phyloP scores from a whole-genome alignment of 1,139 yeast genomes.

The Geotrichum europaeum region DNA sequence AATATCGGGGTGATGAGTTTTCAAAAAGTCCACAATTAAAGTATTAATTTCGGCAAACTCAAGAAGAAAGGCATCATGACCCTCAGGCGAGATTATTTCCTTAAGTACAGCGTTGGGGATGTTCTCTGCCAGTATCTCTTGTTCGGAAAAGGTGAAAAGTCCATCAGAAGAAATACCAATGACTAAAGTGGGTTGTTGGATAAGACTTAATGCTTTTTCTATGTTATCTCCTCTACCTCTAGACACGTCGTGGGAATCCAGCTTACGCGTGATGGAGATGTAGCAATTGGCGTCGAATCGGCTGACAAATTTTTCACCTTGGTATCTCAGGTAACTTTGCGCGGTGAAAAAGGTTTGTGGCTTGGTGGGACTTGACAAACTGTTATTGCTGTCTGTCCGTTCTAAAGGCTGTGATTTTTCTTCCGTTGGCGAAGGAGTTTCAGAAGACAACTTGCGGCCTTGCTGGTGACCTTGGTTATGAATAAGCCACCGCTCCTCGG shows the following conservation, averaged over 20 bases:
- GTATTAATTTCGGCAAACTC: slow-evolving; percentile 81
- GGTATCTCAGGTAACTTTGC: slow-evolving; percentile 87
- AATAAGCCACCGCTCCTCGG: slow-evolving; percentile 53
- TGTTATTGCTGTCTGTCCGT: slow-evolving; percentile 14
- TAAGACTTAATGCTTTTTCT: slow-evolving; percentile 48
- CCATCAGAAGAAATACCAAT: slow-evolving; percentile 93
- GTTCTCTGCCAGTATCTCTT: slow-evolving; percentile 69
- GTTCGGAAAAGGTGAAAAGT: slow-evolving; percentile 85
- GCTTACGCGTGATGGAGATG: slow-evolving; percentile 83
- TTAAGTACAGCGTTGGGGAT: slow-evolving; percentile 65
- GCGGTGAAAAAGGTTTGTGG: slow-evolving; percentile 93
- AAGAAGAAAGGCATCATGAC: slow-evolving; percentile 91
- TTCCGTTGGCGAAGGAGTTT: slow-evolving; percentile 17
- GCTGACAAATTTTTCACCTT: slow-evolving; percentile 80
- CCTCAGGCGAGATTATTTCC: slow-evolving; percentile 86
- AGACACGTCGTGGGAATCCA: slow-evolving; percentile 91
- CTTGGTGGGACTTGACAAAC: slow-evolving; percentile 31
- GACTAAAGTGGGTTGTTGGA: slow-evolving; percentile 69
- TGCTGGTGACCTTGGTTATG: slow-evolving; percentile 59
- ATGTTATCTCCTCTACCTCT: slow-evolving; percentile 60
- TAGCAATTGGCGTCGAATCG: slow-evolving; percentile 96
- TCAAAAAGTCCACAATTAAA: slow-evolving; percentile 61
- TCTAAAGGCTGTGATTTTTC: slow-evolving; percentile 21
- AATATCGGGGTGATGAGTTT: slow-evolving; percentile 49
- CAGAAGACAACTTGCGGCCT: slow-evolving; percentile 25